Percentiles rank a stretch among this genome's conserved stretches.
phyloP scores from a whole-genome alignment of 352 stramenopile species.

The Globisporangium perplexum region DNA sequence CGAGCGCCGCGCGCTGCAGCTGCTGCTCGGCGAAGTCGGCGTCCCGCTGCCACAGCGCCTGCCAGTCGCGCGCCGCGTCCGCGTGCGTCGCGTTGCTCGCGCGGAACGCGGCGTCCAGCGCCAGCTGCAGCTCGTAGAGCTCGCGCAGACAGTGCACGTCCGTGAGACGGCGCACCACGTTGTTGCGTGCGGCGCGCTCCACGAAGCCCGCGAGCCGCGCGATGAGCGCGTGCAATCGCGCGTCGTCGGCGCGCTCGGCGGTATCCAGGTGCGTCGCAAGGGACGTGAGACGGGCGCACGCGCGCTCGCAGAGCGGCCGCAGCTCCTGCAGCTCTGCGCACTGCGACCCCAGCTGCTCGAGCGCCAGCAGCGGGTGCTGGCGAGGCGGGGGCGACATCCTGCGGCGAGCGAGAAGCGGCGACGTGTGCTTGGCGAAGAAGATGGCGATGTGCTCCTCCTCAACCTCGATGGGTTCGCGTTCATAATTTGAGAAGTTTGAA shows the following conservation, averaged over 20 bases:
- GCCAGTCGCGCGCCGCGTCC: constrained; percentile 39
- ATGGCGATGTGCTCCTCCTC: no score
- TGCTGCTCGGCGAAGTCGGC: constrained; percentile 38
- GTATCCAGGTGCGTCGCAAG: constrained; percentile 5
- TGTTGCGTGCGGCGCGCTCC: constrained; percentile 20
- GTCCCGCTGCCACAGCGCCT: constrained; percentile 35
- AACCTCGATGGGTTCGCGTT: no score
- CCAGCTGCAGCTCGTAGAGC: constrained; percentile 30
- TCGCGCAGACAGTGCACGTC: constrained; percentile 27
- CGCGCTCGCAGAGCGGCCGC: constrained; percentile 6
- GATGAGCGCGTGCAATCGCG: constrained; percentile 6
- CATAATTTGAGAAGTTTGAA: no score
- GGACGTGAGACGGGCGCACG: constrained; percentile 8
- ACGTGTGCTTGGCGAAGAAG: no score
- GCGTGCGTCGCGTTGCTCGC: constrained; percentile 33
- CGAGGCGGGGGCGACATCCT: not conserved
- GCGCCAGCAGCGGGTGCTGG: constrained; percentile 10
- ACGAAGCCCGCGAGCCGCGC: constrained; percentile 26
- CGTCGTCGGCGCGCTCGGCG: not conserved
- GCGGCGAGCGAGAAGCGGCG: no score
- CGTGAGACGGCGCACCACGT: constrained; percentile 28
- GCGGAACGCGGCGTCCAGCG: constrained; percentile 30
- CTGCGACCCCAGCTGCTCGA: constrained; percentile 15
- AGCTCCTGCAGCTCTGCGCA: constrained; percentile 13
- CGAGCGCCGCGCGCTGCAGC: constrained; percentile 23